These are phyloP conservation scores for Poa pratensis DNA, from an alignment of 176 grass and related monocot species.

Conservation along the genomic window DNA sequence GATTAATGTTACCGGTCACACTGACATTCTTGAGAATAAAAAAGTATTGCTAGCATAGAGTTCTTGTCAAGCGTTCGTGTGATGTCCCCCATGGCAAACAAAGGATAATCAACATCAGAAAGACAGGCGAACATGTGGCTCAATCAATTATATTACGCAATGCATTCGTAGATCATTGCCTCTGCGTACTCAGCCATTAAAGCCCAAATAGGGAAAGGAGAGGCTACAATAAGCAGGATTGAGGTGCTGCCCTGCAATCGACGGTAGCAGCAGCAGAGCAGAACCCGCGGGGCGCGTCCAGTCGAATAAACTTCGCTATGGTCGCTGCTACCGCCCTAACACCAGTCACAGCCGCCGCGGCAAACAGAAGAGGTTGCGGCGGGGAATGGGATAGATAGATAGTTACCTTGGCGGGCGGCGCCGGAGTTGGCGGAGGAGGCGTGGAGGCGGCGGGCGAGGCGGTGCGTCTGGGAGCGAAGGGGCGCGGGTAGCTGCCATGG, in stretches of 20 bases:
- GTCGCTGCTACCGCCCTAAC: no score
- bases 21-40: neutral
- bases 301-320: no score
- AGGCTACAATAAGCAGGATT: no score
- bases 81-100: no score
- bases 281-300: neutral
- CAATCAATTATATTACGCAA: neutral
- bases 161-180: no score
- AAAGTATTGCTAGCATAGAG: neutral
- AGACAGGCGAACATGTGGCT: no score
- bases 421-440: constrained; percentile 39
- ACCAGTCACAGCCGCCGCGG: no score
- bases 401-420: constrained; percentile 37
- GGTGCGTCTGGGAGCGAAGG: neutral
- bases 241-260: neutral
- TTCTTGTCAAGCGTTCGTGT: no score
- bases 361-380: neutral
- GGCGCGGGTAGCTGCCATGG: constrained; percentile 40
- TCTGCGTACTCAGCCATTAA: no score
- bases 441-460: constrained; percentile 32
- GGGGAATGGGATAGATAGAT: no score
- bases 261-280: neutral
- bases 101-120: neutral
- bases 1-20: neutral
- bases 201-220: neutral